Percentiles rank a stretch among this genome's conserved stretches.
Evolutionary conservation across 2,329 filamentous ascomycete genomes (phyloP).

Genomic region (Fusarium floridanum): DNA sequence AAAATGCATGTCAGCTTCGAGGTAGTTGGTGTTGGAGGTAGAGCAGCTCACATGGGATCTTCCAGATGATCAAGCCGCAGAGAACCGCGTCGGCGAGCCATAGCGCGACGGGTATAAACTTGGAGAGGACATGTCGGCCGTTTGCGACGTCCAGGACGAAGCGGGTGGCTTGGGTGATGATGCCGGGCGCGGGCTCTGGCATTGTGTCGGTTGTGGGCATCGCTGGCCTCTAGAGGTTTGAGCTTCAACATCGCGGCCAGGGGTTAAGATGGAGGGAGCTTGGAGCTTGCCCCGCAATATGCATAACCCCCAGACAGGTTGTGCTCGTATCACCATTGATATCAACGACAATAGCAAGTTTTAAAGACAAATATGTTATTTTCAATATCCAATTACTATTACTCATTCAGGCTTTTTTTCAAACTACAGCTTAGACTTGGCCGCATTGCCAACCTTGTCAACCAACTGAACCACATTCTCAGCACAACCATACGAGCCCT

Average conservation of each 20-base stretch:
- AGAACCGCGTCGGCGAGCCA: slow-evolving; percentile 78
- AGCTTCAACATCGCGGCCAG: slow-evolving; percentile 27
- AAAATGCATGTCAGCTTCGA: slow-evolving; percentile 16
- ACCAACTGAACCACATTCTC: slow-evolving; percentile 76
- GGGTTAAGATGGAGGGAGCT: slow-evolving; percentile 34
- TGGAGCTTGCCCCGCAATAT: slow-evolving; percentile 40
- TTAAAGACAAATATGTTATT: background rate
- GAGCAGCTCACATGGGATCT: slow-evolving; percentile 78
- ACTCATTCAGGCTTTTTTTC: background rate
- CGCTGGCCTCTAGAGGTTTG: slow-evolving; percentile 23
- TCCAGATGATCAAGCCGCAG: slow-evolving; percentile 81
- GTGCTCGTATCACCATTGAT: background rate
- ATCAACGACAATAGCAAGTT: background rate
- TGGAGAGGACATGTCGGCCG: slow-evolving; percentile 64
- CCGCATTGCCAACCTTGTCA: slow-evolving; percentile 63
- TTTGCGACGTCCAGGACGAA: slow-evolving; percentile 59
- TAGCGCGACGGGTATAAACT: slow-evolving; percentile 69
- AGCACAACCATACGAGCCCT: slow-evolving; percentile 78
- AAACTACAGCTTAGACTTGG: slow-evolving; percentile 48
- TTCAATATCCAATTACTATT: background rate
- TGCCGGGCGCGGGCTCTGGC: slow-evolving; percentile 43
- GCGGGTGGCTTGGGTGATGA: slow-evolving; percentile 45
- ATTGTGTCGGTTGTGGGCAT: slow-evolving; percentile 38
- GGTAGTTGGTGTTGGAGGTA: background rate
- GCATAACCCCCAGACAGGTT: slow-evolving; percentile 37